phyloP scores from a whole-genome alignment of 306 rosid species.

The Mimosa bimucronata region DNA sequence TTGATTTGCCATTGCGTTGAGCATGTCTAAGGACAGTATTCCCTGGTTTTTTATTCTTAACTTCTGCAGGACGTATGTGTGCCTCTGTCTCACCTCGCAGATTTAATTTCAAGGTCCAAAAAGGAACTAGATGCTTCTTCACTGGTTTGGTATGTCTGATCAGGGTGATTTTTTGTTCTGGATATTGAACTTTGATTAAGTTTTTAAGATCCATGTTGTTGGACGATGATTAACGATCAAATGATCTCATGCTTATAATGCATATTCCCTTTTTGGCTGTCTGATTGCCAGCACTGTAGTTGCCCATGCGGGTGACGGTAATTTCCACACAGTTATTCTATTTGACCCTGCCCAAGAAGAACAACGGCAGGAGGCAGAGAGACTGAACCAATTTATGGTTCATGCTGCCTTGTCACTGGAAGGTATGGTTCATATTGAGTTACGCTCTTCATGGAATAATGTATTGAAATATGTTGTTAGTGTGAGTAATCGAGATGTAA shows the following conservation, averaged over 20 bases:
- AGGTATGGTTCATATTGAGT: slow-evolving; percentile 49
- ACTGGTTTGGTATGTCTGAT: slow-evolving; percentile 72
- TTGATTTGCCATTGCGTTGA: slow-evolving; percentile 7
- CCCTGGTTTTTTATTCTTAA: slow-evolving; percentile 1
- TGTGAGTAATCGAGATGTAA: background rate
- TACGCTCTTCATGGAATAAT: background rate
- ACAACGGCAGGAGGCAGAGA: slow-evolving; percentile 77
- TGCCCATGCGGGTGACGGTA: slow-evolving; percentile 98
- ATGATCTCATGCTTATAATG: slow-evolving; percentile 27
- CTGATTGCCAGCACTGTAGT: slow-evolving; percentile 68
- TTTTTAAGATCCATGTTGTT: slow-evolving; percentile 29
- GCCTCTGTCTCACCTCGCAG: slow-evolving; percentile 89
- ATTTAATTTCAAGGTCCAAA: slow-evolving; percentile 82
- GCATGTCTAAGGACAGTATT: slow-evolving; percentile 9
- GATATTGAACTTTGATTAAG: slow-evolving; percentile 17
- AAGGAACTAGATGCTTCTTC: slow-evolving; percentile 77
- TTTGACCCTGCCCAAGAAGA: slow-evolving; percentile 79
- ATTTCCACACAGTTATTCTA: slow-evolving; percentile 83
- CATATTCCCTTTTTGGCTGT: slow-evolving; percentile 27
- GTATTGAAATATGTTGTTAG: slow-evolving; percentile 8
- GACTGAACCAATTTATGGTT: slow-evolving; percentile 85
- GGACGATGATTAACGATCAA: slow-evolving; percentile 22
- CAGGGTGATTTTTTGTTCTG: slow-evolving; percentile 29
- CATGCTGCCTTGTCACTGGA: slow-evolving; percentile 84
- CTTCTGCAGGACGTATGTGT: slow-evolving; percentile 86